Base-by-base conservation (phyloP, 306 rosid genomes). In the Canavalia gladiata region DNA sequence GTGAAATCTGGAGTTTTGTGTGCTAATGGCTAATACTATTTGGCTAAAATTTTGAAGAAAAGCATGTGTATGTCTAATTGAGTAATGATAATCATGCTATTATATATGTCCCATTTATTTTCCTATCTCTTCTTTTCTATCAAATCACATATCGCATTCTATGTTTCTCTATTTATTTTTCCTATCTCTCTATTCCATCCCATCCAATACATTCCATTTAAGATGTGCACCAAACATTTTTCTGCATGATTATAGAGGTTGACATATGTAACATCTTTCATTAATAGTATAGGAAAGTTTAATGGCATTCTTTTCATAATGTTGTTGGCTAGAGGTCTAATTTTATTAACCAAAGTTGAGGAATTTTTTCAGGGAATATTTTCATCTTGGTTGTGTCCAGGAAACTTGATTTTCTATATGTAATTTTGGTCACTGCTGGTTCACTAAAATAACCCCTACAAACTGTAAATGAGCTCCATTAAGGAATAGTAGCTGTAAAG, bases 381-480 rank as follows among this genome's bases (percentile, higher is more conserved):
- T 95, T 85, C 98, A 95, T 84, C 99, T 95, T 81, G 99, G 99
- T 86, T 92, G 97, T 57, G 91, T 95, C 7, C 89, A 93, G 91
- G 98, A 93, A 71, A 33, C 81, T 78, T 75, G 45, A 78, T 76
- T 54, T 76, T 83, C 56, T 62, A 11, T 74, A 18, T 45, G 62
- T 83, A 49, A 70, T n/a, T 82, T 76, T 42, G 7, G 33, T 42
- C 65, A 37, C 51, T 72, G 71, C 1, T 75, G 33, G 28, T 12
- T n/a, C 7, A 12, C 28, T 59, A 54, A 46, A 70, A 35, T 80
- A 25, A 49, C 2, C 47, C 72, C 42, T 52, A 70, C 59, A 64
- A 46, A 56, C 68, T 65, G 39, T 33, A 42, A 72, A 80, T 30
- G 70, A 58, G 65, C 34, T 33, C 54, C 10, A 42, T 47, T 75